These are phyloP conservation scores for Cladosporium sp. DNA, from an alignment of 2,329 filamentous ascomycete genomes.

Conservation along the genomic window DNA sequence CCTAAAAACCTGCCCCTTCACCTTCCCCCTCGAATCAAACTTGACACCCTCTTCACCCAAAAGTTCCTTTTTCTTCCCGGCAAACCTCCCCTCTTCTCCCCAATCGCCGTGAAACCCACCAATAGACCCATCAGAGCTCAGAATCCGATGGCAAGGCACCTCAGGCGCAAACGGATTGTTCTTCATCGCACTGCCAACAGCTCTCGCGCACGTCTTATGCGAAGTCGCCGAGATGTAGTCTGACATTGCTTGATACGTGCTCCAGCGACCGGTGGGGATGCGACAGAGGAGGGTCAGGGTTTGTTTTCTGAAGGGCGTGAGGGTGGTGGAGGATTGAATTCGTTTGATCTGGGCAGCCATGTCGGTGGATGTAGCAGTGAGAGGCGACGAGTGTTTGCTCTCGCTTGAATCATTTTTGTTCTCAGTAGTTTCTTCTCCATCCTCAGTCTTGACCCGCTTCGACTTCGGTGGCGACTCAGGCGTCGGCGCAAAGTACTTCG, in stretches of 20 bases:
- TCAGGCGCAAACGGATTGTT: conserved; percentile 48
- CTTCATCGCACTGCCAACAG: conserved; percentile 45
- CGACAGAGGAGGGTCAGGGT: conserved; percentile 39
- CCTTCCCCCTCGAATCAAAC: conserved; percentile 48
- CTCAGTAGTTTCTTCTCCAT: not conserved
- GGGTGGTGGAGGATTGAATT: conserved; percentile 46
- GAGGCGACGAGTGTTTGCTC: not conserved
- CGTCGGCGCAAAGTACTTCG: conserved; percentile 36
- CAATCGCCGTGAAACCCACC: conserved; percentile 56
- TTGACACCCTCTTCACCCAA: conserved; percentile 47
- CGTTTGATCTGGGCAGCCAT: conserved; percentile 39
- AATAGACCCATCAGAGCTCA: conserved; percentile 42
- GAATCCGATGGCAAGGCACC: conserved; percentile 46
- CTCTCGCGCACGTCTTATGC: conserved; percentile 42
- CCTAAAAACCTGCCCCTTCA: conserved; percentile 44
- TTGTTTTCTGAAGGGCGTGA: conserved; percentile 52
- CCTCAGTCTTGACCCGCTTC: conserved; percentile 4
- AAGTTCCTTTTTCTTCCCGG: conserved; percentile 45
- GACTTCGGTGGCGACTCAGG: conserved; percentile 19
- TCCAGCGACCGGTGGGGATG: conserved; percentile 40
- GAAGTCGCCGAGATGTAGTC: conserved; percentile 36
- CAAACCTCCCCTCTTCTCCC: conserved; percentile 49
- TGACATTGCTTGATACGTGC: conserved; percentile 42
- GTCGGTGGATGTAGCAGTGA: conserved; percentile 5
- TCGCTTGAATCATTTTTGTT: not conserved